Evolutionary conservation across 139 green algal genomes (phyloP).

Genomic region (Pleodorina starrii): DNA sequence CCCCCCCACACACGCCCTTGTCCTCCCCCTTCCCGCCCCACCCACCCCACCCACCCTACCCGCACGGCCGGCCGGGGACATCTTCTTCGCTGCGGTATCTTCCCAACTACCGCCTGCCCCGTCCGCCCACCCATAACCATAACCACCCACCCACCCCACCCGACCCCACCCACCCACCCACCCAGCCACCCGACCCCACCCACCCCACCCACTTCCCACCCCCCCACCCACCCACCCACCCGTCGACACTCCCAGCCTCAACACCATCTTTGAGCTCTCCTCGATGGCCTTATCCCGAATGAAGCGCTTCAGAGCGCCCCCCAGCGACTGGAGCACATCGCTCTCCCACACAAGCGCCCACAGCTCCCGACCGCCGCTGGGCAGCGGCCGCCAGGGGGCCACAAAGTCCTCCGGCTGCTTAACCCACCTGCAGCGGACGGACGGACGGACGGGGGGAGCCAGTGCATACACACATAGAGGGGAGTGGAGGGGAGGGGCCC

Average conservation of each 20-base stretch:
- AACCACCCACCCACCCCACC: too few species aligned
- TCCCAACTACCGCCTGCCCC: too few species aligned
- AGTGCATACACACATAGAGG: too few species aligned
- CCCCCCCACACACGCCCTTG: too few species aligned
- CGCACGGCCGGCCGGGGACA: too few species aligned
- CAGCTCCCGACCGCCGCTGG: constrained; percentile 51
- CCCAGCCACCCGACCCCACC: neutral
- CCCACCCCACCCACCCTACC: too few species aligned
- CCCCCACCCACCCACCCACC: neutral
- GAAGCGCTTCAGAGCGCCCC: constrained; percentile 60
- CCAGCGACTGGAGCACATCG: constrained; percentile 73
- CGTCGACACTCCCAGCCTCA: constrained; percentile 66
- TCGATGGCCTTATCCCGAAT: constrained; percentile 59
- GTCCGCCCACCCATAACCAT: too few species aligned
- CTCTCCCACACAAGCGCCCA: constrained; percentile 85
- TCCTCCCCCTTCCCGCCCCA: too few species aligned
- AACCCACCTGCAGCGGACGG: constrained; percentile 39
- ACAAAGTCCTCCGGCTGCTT: constrained; percentile 72
- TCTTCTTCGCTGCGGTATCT: too few species aligned
- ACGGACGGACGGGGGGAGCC: too few species aligned
- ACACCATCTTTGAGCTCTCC: constrained; percentile 62
- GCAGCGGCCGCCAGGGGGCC: constrained; percentile 70
- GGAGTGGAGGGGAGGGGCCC: too few species aligned
- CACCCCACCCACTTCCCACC: neutral
- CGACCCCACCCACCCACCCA: too few species aligned